Conservation (phyloP, 2,329 filamentous ascomycete species). For the Calonectria pseudoturangicola region DNA sequence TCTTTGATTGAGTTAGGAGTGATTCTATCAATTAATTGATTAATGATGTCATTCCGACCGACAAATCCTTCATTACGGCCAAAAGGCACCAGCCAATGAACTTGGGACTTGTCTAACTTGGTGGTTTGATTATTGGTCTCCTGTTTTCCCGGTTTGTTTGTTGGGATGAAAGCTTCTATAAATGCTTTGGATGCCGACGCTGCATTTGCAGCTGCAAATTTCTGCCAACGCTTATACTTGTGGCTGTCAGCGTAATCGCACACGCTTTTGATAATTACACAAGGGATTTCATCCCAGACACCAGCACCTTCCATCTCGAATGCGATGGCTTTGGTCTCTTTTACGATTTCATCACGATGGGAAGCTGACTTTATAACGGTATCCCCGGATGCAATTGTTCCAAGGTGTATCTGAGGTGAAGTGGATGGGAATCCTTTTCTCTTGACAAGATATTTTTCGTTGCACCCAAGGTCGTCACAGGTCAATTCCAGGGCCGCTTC, state of each 20-base stretch:
- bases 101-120: no score
- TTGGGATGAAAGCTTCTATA: neutral
- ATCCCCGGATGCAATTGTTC: neutral
- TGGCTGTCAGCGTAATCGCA: constrained; percentile 4
- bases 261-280: neutral
- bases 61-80: constrained; percentile 55
- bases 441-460: neutral
- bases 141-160: neutral
- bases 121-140: neutral
- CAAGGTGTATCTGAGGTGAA: neutral
- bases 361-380: neutral
- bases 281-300: constrained; percentile 1
- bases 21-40: constrained; percentile 32
- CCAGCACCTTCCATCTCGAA: constrained; percentile 9
- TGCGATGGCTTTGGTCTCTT: neutral
- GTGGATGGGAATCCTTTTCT: neutral
- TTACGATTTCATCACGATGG: neutral
- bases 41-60: constrained; percentile 42
- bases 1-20: neutral
- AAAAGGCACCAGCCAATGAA: constrained; percentile 48
- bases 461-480: neutral
- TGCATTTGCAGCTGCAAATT: neutral
- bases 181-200: neutral
- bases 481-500: neutral
- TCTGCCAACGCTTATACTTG: constrained; percentile 12